phyloP scores from a whole-genome alignment of 495 filamentous ascomycete genomes.

The Aspergillus saccharolyticus region DNA sequence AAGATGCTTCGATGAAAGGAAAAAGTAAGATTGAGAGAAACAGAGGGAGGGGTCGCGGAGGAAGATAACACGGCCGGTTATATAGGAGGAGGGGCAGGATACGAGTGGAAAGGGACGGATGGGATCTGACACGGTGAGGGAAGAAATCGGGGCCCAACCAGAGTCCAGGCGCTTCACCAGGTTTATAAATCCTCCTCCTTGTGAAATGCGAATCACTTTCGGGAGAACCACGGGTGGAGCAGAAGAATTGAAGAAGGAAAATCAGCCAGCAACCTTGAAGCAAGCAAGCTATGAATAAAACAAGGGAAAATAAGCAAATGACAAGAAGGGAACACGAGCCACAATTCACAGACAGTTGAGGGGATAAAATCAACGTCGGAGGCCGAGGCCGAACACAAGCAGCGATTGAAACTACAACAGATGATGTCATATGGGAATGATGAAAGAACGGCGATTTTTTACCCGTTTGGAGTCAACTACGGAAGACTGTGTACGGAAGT shows the following conservation, averaged over 20 bases:
- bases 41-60: not conserved
- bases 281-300: not conserved
- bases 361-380: too few species aligned
- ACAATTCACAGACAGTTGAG: not conserved
- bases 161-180: not conserved
- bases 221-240: not conserved
- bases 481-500: too few species aligned
- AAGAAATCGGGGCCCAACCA: not conserved
- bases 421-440: conserved; percentile 7
- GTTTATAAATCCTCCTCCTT: not conserved
- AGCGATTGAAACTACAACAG: too few species aligned
- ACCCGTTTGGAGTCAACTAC: too few species aligned
- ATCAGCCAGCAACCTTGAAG: too few species aligned
- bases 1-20: conserved; percentile 32
- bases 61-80: not conserved
- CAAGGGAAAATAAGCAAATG: not conserved
- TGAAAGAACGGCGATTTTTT: not conserved
- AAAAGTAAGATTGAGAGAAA: conserved; percentile 1
- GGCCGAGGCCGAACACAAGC: not conserved
- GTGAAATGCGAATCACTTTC: too few species aligned
- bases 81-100: not conserved
- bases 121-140: not conserved
- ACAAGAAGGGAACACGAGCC: not conserved
- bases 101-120: too few species aligned
- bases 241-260: not conserved